phyloP scores from a whole-genome alignment of 2,329 filamentous ascomycete genomes.

The Lachnellula arida region DNA sequence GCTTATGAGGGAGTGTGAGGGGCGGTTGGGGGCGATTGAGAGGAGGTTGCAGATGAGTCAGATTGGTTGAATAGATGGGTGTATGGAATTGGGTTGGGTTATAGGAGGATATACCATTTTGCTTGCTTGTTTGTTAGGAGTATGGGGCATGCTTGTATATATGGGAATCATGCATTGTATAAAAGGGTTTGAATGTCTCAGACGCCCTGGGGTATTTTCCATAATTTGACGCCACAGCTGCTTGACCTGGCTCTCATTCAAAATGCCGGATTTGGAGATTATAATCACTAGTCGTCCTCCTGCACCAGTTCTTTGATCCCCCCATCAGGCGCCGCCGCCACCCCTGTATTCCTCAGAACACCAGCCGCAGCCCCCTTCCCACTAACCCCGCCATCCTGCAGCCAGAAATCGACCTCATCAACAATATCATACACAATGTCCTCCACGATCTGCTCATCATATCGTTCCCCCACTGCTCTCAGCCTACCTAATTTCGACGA shows the following conservation, averaged over 20 bases:
- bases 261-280: background rate
- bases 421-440: slow-evolving; percentile 90
- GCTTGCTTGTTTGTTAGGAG: background rate
- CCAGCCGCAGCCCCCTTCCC: slow-evolving; percentile 23
- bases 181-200: background rate
- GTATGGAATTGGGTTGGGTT: background rate
- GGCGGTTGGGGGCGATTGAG: slow-evolving; percentile 15
- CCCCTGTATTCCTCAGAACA: slow-evolving; percentile 14
- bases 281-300: slow-evolving; percentile 42
- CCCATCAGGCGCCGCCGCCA: slow-evolving; percentile 17
- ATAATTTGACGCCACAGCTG: background rate
- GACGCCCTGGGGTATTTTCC: background rate
- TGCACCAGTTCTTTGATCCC: slow-evolving; percentile 64
- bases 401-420: slow-evolving; percentile 90
- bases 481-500: slow-evolving; percentile 33
- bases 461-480: slow-evolving; percentile 69
- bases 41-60: slow-evolving; percentile 19
- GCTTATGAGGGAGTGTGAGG: slow-evolving; percentile 16
- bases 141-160: background rate
- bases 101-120: background rate
- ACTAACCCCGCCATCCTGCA: slow-evolving; percentile 46
- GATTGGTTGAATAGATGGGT: slow-evolving; percentile 9
- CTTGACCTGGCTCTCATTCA: background rate
- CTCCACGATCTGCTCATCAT: slow-evolving; percentile 89
- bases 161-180: background rate